Percentiles rank a stretch among this genome's conserved stretches.
Evolutionary conservation across 2,329 filamentous ascomycete genomes (phyloP).

Genomic region (Thelonectria rubi): DNA sequence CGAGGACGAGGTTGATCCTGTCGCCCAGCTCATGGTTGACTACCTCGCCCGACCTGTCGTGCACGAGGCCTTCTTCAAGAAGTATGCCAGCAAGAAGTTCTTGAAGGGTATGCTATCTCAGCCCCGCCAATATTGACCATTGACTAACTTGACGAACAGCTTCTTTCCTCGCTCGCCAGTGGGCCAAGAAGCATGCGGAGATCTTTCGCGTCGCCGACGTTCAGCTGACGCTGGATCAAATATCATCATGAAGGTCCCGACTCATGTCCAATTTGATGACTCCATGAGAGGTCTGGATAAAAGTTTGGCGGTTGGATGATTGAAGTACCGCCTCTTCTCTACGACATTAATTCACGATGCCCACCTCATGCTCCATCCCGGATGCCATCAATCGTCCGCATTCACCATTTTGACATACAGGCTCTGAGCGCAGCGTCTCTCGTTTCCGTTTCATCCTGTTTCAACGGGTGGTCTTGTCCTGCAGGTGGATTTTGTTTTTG

Average conservation of each 20-base stretch:
- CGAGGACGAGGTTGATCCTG: conserved; percentile 91
- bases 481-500: conserved; percentile 35
- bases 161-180: conserved; percentile 89
- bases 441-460: conserved; percentile 27
- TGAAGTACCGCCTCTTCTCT: conserved; percentile 37
- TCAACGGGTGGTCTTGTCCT: conserved; percentile 44
- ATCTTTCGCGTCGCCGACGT: conserved; percentile 64
- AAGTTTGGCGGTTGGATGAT: conserved; percentile 44
- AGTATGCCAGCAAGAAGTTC: conserved; percentile 99
- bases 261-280: conserved; percentile 28
- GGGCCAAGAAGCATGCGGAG: conserved; percentile 84
- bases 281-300: conserved; percentile 42
- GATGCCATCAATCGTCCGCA: conserved; percentile 39
- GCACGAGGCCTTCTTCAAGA: conserved; percentile 99
- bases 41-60: conserved; percentile 90
- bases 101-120: conserved; percentile 80
- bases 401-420: conserved; percentile 29
- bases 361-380: conserved; percentile 32
- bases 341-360: conserved; percentile 48
- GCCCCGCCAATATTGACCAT: neutral
- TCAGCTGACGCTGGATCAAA: conserved; percentile 60
- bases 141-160: conserved; percentile 60
- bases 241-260: conserved; percentile 45
- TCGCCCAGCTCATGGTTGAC: conserved; percentile 94
- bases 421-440: conserved; percentile 24